A percentile compares a stretch with the other conserved stretches of the same genome.
Evolutionary conservation across 116 monocot genomes (phyloP).

Genomic region (Posidonia oceanica): DNA sequence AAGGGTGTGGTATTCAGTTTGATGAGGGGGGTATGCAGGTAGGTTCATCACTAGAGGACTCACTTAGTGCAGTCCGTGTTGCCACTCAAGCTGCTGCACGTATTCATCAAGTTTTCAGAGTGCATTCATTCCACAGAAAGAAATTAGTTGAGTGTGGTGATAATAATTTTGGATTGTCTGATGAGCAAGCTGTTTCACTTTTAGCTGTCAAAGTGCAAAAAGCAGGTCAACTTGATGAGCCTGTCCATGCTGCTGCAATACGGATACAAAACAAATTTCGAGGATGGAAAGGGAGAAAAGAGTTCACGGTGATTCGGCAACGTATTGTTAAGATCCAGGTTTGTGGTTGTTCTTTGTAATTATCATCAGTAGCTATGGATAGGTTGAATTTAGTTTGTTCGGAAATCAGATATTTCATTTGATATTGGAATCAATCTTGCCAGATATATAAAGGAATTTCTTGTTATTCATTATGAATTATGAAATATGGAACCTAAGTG

Average conservation of each 20-base stretch:
- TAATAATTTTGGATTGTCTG: slow-evolving; percentile 35
- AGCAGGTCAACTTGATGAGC: slow-evolving; percentile 40
- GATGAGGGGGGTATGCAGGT: slow-evolving; percentile 19
- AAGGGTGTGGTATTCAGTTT: slow-evolving; percentile 3
- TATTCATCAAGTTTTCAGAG: slow-evolving; percentile 85
- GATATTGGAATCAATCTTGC: too few relatives aligned
- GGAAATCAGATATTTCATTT: neutral
- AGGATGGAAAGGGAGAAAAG: slow-evolving; percentile 97
- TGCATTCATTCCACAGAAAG: slow-evolving; percentile 86
- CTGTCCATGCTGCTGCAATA: slow-evolving; percentile 60
- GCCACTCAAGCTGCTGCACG: slow-evolving; percentile 89
- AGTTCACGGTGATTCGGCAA: slow-evolving; percentile 77
- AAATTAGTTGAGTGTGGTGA: slow-evolving; percentile 41
- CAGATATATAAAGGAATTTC: too few relatives aligned
- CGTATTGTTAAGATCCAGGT: slow-evolving; percentile 95
- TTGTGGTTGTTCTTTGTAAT: neutral
- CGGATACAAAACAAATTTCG: slow-evolving; percentile 96
- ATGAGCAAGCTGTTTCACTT: slow-evolving; percentile 60
- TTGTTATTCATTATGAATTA: too few relatives aligned
- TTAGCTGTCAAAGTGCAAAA: slow-evolving; percentile 42
- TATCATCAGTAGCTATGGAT: neutral
- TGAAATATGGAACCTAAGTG: too few relatives aligned
- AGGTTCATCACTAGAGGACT: slow-evolving; percentile 11
- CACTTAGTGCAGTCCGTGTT: slow-evolving; percentile 43
- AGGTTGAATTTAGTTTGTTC: neutral